Evolutionary conservation across 2,329 filamentous ascomycete genomes (phyloP).

Genomic region (Colletotrichum sp.): DNA sequence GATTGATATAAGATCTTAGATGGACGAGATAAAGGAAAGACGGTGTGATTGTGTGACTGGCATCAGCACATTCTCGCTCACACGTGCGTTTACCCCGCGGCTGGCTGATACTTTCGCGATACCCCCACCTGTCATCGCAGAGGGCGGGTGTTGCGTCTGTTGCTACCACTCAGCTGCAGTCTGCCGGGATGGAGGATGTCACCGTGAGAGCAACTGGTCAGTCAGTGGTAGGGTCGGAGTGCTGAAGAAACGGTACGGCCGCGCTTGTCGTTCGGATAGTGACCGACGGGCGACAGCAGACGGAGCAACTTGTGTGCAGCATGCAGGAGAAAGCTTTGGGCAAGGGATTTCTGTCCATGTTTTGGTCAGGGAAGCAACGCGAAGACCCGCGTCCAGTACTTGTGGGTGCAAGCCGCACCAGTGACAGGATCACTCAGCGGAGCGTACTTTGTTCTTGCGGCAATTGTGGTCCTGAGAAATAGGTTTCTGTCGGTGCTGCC

Average conservation of each 20-base stretch:
- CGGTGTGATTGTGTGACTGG: not conserved
- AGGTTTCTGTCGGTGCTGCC: not conserved
- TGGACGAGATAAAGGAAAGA: not conserved
- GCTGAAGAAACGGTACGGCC: not conserved
- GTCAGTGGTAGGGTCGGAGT: not conserved
- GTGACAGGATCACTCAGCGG: not conserved
- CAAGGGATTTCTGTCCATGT: not conserved
- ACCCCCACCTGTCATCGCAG: not conserved
- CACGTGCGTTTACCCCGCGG: slow-evolving; percentile 1
- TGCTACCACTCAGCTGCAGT: not conserved
- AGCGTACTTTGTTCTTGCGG: not conserved
- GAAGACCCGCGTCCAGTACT: not conserved
- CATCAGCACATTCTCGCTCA: not conserved
- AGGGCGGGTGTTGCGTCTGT: slow-evolving; percentile 5
- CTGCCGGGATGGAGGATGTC: not conserved
- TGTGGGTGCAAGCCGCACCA: not conserved
- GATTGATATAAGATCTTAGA: not conserved
- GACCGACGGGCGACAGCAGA: not conserved
- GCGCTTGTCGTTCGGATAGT: not conserved
- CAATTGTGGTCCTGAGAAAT: not conserved
- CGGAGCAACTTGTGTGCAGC: not conserved
- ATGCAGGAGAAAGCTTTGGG: not conserved
- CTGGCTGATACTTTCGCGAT: not conserved
- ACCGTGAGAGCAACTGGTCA: not conserved
- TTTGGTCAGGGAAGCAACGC: not conserved